Conservation (phyloP, 2,329 filamentous ascomycete species). For the Colletotrichum musae region DNA sequence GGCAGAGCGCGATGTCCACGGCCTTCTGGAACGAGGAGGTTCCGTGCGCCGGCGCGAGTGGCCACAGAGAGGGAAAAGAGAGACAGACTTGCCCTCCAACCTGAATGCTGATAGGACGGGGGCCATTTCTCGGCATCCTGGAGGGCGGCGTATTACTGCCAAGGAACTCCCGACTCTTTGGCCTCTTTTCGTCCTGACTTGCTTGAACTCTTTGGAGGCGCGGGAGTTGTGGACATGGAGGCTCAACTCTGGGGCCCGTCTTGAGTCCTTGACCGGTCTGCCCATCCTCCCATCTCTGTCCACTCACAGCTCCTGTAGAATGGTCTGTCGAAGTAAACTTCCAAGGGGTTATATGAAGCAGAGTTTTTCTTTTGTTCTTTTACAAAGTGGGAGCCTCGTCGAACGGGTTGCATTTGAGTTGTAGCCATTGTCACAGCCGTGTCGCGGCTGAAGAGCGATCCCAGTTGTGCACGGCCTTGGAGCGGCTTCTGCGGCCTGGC, state of each 20-base stretch:
- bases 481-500: background rate
- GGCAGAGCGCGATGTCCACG: constrained; percentile 2
- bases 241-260: background rate
- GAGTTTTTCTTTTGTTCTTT: too few species aligned
- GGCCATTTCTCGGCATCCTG: background rate
- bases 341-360: too few species aligned
- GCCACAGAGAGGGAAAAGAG: background rate
- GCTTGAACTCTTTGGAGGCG: background rate
- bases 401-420: constrained; percentile 28
- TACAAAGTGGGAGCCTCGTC: background rate
- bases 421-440: constrained; percentile 37
- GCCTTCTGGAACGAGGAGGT: background rate
- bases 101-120: background rate
- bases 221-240: constrained; percentile 18
- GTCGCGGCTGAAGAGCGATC: constrained; percentile 29
- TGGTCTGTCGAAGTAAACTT: background rate
- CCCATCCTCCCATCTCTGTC: background rate
- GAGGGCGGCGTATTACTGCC: background rate
- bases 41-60: constrained; percentile 12
- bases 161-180: constrained; percentile 15
- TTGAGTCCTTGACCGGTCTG: too few species aligned
- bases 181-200: constrained; percentile 28
- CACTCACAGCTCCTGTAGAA: background rate
- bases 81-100: background rate
- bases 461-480: constrained; percentile 16